Percentiles rank a stretch among this genome's conserved stretches.
phyloP scores from a whole-genome alignment of 2,329 filamentous ascomycete genomes.

The Ceratocystis cubensis region DNA sequence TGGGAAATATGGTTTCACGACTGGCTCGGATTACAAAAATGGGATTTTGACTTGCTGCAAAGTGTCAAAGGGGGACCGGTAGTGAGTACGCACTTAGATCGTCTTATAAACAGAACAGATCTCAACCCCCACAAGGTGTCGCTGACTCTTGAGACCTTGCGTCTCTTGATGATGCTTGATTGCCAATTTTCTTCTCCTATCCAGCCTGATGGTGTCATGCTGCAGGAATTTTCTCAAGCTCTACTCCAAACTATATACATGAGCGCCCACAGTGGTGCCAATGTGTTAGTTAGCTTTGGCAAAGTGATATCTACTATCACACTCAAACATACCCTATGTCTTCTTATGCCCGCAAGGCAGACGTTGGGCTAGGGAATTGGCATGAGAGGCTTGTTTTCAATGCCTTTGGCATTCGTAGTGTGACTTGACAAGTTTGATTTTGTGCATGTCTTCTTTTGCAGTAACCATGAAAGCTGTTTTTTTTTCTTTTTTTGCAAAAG shows the following conservation, averaged over 20 bases:
- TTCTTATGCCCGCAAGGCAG: not conserved
- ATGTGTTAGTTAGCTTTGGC: not conserved
- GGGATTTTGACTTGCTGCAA: constrained; percentile 31
- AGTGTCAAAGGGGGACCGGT: constrained; percentile 43
- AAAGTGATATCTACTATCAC: not conserved
- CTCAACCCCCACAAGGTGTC: constrained; percentile 66
- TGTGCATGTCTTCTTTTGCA: constrained; percentile 7
- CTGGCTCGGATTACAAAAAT: constrained; percentile 24
- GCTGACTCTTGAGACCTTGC: constrained; percentile 54
- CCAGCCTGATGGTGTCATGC: constrained; percentile 1
- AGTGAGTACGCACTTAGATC: constrained; percentile 48
- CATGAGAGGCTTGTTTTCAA: not conserved
- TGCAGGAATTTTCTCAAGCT: not conserved
- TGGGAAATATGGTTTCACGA: constrained; percentile 24
- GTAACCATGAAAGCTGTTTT: not conserved
- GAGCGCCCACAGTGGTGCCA: not conserved
- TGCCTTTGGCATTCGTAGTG: not conserved
- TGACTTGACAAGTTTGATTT: not conserved
- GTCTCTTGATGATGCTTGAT: constrained; percentile 74
- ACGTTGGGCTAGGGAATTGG: not conserved
- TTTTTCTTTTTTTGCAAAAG: not conserved
- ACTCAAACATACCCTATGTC: not conserved
- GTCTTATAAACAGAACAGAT: constrained; percentile 39
- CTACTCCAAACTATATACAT: not conserved
- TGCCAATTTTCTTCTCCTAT: constrained; percentile 47